Evolutionary conservation across 768 basidiomycete genomes (phyloP), one percentile per base, ranked within the genome.

Genomic region (Saitozyma sp.): DNA sequence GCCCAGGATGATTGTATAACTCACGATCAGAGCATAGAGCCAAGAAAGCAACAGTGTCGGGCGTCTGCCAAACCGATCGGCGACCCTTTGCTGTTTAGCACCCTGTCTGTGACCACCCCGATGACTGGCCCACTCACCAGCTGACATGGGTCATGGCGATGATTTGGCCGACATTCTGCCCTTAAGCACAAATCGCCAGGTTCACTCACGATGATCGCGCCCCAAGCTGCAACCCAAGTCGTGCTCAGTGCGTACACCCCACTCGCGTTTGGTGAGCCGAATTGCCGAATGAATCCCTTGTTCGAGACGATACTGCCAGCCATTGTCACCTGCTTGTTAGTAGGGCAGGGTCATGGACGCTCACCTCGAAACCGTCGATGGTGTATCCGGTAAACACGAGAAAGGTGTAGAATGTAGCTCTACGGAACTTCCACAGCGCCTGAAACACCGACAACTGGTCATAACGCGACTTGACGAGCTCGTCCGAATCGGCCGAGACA

Each of bases 401-500:
- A 14, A 54, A 54, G 3, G 20, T 54, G 52, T 54, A 54, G 52
- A 54, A 54, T 37, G 52, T 39, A n/a, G 52, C 19, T 13, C 20
- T 29, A 14, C 52, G 16, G 52, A 54, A 54, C 20, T n/a, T 54
- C 52, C 52, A 54, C 1, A 54, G 52, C 38, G 52, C 52, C 29
- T 54, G 52, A 8, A 16, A 14, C 8, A 54, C 38, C 52, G 52
- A 29, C 52, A 54, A 29, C 10, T 39, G 19, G 39, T 54, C 52
- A 16, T 29, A 54, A 14, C 52, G 19, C 19, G 52, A 54, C 52
- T 54, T 54, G 52, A 54, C 19, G 1, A 54, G 52, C 38, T 54
- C 52, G 54, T 67, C 66, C 1, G 68, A 65, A 5, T 29, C 29
- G 29, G 29, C 29, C 29, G 29, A 29, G 5, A 29, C 5, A 29